Evolutionary conservation across 164 flowering plant species (phyloP).

Genomic region (Dillenia suffruticosa): DNA sequence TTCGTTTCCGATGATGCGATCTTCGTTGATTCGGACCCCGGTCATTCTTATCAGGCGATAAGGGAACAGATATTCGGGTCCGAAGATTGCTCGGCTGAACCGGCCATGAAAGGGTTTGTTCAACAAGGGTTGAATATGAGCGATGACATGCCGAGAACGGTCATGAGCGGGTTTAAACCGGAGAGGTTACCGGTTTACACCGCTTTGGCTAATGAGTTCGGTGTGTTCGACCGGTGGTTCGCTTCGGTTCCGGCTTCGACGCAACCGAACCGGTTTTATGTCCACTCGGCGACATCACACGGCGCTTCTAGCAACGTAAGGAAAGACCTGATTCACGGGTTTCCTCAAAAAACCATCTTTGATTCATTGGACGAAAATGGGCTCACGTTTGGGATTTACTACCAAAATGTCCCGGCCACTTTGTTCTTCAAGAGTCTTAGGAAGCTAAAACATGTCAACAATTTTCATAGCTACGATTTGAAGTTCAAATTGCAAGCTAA

Average conservation of each 20-base stretch:
- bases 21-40: conserved; percentile 38
- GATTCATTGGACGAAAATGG: conserved; percentile 85
- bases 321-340: conserved; percentile 74
- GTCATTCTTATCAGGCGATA: conserved; percentile 44
- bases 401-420: conserved; percentile 92
- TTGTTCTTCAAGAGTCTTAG: conserved; percentile 78
- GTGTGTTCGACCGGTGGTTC: conserved; percentile 82
- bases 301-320: conserved; percentile 76
- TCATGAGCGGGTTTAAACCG: conserved; percentile 87
- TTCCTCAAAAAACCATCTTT: conserved; percentile 86
- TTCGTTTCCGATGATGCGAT: conserved; percentile 28
- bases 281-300: conserved; percentile 94
- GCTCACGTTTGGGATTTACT: conserved; percentile 80
- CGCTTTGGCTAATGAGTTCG: conserved; percentile 69
- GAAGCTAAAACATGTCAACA: conserved; percentile 65
- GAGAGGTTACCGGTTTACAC: conserved; percentile 58
- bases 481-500: conserved; percentile 66
- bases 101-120: conserved; percentile 82
- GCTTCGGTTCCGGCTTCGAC: conserved; percentile 87
- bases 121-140: conserved; percentile 67
- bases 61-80: conserved; percentile 37
- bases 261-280: conserved; percentile 91
- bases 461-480: conserved; percentile 58
- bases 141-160: conserved; percentile 40
- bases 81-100: conserved; percentile 14